A percentile compares a stretch with the other conserved stretches of the same genome.
phyloP scores from a whole-genome alignment of 306 rosid species.

The Inga leiocalycina region DNA sequence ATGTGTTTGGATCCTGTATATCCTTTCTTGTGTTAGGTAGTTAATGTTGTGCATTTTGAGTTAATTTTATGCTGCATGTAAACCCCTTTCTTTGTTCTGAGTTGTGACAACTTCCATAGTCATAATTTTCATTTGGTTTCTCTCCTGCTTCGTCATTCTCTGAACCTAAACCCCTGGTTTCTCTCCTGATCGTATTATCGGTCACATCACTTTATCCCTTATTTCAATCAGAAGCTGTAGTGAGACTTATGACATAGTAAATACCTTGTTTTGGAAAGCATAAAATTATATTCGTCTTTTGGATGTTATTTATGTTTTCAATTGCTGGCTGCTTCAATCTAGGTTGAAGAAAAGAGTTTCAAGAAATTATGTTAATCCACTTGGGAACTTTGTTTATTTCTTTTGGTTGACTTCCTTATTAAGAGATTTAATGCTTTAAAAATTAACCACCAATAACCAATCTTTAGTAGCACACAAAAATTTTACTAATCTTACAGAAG shows the following conservation, averaged over 20 bases:
- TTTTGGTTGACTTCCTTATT: neutral
- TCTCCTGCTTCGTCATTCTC: neutral
- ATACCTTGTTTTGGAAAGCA: constrained; percentile 30
- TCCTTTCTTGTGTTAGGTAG: no score
- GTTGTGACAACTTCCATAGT: neutral
- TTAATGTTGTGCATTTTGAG: no score
- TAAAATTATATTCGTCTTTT: neutral
- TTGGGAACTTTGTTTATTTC: neutral
- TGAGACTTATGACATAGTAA: constrained; percentile 38
- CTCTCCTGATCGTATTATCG: constrained; percentile 10
- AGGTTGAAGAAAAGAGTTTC: constrained; percentile 9
- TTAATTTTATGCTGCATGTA: no score
- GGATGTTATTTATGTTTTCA: neutral
- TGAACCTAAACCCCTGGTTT: constrained; percentile 28
- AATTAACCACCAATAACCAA: neutral
- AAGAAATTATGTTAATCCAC: constrained; percentile 13
- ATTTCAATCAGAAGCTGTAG: constrained; percentile 12
- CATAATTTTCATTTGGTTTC: neutral
- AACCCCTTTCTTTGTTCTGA: no score
- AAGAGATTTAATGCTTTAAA: neutral
- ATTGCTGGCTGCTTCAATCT: constrained; percentile 9
- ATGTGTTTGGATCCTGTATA: no score
- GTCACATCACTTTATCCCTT: constrained; percentile 16
- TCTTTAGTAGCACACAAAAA: constrained; percentile 12
- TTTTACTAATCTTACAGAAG: neutral